Evolutionary conservation across 495 filamentous ascomycete genomes (phyloP), one percentile per base, ranked within the genome.

Genomic region (Penicillium lagena): DNA sequence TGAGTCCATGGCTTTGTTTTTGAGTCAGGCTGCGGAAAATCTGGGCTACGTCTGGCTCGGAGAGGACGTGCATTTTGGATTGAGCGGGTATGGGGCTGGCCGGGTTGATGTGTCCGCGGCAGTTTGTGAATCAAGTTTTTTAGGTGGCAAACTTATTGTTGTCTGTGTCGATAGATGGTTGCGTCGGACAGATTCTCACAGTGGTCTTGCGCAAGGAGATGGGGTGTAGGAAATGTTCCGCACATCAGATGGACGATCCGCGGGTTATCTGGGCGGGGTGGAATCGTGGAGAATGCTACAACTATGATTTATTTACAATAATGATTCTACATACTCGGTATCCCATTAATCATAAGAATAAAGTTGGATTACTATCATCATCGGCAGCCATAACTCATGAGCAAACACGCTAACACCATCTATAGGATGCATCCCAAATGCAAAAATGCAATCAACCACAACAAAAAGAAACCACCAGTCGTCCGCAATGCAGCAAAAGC

Each of bases 41-140:
- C n/a, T 60, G 50, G 37, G 63, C 50, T 36, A 72, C 57, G 8
- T 60, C 42, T 28, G 66, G 56, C 45, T 73, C 62, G 29, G 72
- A 60, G 53, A 76, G 56, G 41, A 75, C 57, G 44, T 70, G 62
- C 71, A 76, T 68, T 36, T 54, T 63, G 52, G 29, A 22, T 43
- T 40, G 39, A n/a, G 29, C 10, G 14, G 12, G 14, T 17, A 17
- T 22, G 2, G 22, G 22, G 15, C 4, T 17, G 15, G 1, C 15
- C 22, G 22, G 22, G 4, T 22, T 22, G 22, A 22, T 22, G 36
- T 17, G 10, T 38, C 13, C 29, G 22, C 10, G 15, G 28, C 7
- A 12, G 7, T 35, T 35, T 12, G 22, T 22, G 22, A 22, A 22
- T 22, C 2, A 4, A 22, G 22, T 22, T 2, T 4, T 22, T 22